Evolutionary conservation across 2,329 filamentous ascomycete genomes (phyloP), one percentile per base, ranked within the genome.

Genomic region (Davidsoniella neocaledoniae): DNA sequence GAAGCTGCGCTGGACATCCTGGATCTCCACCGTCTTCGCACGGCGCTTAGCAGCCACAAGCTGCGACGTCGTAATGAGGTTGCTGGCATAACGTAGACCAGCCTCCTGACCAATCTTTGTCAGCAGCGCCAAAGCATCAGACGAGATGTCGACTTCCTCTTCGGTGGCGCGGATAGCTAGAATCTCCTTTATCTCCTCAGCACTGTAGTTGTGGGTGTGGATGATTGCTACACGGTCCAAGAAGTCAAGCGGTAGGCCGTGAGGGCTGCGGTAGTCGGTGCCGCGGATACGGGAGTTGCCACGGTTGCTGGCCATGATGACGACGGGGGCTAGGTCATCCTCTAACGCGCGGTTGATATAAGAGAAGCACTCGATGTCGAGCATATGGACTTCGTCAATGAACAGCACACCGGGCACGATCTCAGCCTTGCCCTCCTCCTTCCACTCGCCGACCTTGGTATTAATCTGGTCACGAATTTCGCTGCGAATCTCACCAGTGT

Each of bases 321-420:
- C 88, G 56, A 98, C 88, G 38, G 91, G 91, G 1, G 91, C 87
- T 29, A 98, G 75, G 59, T 96, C 87, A 54, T 88, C 86, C 67
- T 98, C 91, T 42, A 98, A 73, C 1, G 91, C 91, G 48, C 91
- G 84, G 71, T 98, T 98, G 72, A 98, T 83, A 71, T 94, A 98
- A 42, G 87, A 93, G 71, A 94, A 98, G 70, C 90, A 96, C 66
- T 98, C 91, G 56, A 96, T 95, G 64, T 98, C 91, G 52, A 98
- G 83, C 90, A 98, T 96, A 72, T 98, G 91, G 4, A 98, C 90
- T 69, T 98, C 91, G 60, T 98, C 91, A 60, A 98, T 94, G 71
- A 98, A 98, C 6, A 98, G 71, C 6, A 98, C 91, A 43, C 91
- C 91, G 0, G 91, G 91, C 0, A 98, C 87, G 49, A 98, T 96